A percentile compares a stretch with the other conserved stretches of the same genome.
phyloP scores from a whole-genome alignment of 495 filamentous ascomycete species.

The Corynascus novoguineensis region DNA sequence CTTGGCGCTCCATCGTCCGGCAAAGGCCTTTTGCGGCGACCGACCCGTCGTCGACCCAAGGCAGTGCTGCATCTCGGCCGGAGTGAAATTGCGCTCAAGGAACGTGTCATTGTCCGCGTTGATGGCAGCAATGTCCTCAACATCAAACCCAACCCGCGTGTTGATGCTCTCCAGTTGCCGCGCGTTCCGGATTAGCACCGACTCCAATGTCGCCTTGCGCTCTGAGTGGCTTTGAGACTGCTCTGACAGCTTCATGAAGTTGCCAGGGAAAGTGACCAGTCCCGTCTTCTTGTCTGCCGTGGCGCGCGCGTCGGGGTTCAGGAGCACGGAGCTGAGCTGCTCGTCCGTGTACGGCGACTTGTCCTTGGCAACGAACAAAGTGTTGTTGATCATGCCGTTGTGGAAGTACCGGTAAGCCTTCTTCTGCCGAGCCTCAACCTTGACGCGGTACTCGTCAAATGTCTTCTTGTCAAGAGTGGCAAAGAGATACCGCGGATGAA shows the following conservation, averaged over 20 bases:
- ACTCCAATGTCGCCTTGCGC: slow-evolving; percentile 60
- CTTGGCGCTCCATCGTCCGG: slow-evolving; percentile 93
- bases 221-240: slow-evolving; percentile 31
- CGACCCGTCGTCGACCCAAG: slow-evolving; percentile 53
- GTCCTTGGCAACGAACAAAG: slow-evolving; percentile 91
- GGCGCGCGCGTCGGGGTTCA: slow-evolving; percentile 93
- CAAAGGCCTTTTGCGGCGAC: slow-evolving; percentile 75
- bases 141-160: slow-evolving; percentile 86
- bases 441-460: slow-evolving; percentile 74
- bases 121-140: slow-evolving; percentile 77
- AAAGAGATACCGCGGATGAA: slow-evolving; percentile 93
- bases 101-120: slow-evolving; percentile 93
- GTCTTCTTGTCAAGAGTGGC: slow-evolving; percentile 85
- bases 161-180: slow-evolving; percentile 61
- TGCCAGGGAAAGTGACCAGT: slow-evolving; percentile 63
- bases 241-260: slow-evolving; percentile 53
- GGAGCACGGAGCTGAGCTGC: slow-evolving; percentile 79
- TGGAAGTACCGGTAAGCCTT: slow-evolving; percentile 98
- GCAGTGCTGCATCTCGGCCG: slow-evolving; percentile 77
- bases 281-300: slow-evolving; percentile 74
- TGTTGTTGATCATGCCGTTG: slow-evolving; percentile 94
- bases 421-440: slow-evolving; percentile 90
- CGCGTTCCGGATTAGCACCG: slow-evolving; percentile 52
- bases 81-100: slow-evolving; percentile 89
- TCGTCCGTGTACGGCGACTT: slow-evolving; percentile 83